phyloP scores from a whole-genome alignment of 768 basidiomycete species.

The Mycena crocata region DNA sequence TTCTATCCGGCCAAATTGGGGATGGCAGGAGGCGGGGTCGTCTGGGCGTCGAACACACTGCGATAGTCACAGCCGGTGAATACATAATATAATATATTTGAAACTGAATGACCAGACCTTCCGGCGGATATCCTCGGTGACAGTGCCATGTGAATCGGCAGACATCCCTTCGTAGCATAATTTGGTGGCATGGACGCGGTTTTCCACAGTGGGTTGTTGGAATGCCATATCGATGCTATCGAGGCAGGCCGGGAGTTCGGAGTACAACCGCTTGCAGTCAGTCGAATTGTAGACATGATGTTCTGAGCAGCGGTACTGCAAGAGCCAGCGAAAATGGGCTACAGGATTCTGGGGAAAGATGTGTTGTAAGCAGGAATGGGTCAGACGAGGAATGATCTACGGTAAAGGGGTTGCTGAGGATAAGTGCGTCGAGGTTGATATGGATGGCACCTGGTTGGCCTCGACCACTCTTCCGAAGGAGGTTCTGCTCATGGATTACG shows the following conservation, averaged over 20 bases:
- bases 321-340: conserved; percentile 39
- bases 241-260: conserved; percentile 36
- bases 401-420: conserved; percentile 37
- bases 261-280: conserved; percentile 31
- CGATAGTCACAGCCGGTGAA: background rate
- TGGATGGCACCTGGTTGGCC: conserved; percentile 34
- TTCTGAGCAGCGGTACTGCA: conserved; percentile 39
- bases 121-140: background rate
- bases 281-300: conserved; percentile 39
- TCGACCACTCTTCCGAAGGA: conserved; percentile 27
- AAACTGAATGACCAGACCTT: background rate
- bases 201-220: background rate
- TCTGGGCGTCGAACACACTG: conserved; percentile 22
- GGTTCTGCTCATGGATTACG: conserved; percentile 38
- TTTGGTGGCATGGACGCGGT: background rate
- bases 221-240: conserved; percentile 26
- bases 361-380: background rate
- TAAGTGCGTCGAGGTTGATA: conserved; percentile 43
- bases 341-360: conserved; percentile 38
- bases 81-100: too few species aligned
- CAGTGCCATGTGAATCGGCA: background rate
- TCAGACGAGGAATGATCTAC: background rate
- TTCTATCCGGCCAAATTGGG: background rate
- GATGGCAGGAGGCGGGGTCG: conserved; percentile 2
- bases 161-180: background rate